A percentile compares a stretch with the other conserved stretches of the same genome.
Evolutionary conservation across 2,329 filamentous ascomycete genomes (phyloP).

Genomic region (Ophiobolus disseminans): DNA sequence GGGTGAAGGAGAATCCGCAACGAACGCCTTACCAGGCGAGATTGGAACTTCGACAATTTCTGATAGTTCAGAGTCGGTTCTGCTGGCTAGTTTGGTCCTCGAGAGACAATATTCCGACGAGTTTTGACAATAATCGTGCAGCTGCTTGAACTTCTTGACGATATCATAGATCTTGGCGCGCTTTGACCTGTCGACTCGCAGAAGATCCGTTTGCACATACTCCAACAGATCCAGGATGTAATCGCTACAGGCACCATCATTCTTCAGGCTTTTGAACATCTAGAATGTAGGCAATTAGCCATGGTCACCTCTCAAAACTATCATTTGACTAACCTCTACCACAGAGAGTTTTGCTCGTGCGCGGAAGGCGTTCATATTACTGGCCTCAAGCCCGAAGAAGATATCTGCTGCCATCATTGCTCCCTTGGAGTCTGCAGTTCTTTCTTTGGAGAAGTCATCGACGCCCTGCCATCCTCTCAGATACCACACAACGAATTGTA

Average conservation of each 20-base stretch:
- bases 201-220: neutral
- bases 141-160: neutral
- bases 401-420: neutral
- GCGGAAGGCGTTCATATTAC: neutral
- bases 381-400: neutral
- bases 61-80: neutral
- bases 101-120: neutral
- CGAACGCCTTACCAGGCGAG: neutral
- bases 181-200: neutral
- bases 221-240: conserved; percentile 4
- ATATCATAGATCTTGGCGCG: conserved; percentile 1
- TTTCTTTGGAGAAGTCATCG: conserved; percentile 8
- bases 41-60: neutral
- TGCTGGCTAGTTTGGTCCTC: neutral
- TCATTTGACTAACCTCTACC: neutral
- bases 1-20: neutral
- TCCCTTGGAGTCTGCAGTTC: conserved; percentile 1
- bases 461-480: conserved; percentile 17
- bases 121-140: neutral
- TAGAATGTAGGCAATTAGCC: no score
- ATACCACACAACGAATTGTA: conserved; percentile 38
- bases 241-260: conserved; percentile 1
- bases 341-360: neutral
- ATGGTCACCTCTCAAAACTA: no score
- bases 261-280: neutral